Percentiles rank a stretch among this genome's conserved stretches.
Evolutionary conservation across 306 rosid species (phyloP).

Genomic region (Lotus japonicus): DNA sequence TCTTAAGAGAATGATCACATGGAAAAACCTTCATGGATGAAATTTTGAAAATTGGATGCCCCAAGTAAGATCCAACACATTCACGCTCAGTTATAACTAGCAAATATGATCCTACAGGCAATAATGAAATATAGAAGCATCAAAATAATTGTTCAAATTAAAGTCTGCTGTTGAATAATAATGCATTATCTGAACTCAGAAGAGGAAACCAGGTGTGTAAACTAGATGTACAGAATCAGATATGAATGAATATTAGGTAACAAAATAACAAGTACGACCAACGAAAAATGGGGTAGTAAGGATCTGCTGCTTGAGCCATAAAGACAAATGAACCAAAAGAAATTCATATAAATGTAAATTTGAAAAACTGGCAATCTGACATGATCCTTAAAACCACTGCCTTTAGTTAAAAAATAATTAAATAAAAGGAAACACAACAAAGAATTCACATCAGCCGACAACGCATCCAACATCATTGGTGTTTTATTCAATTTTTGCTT

Average conservation of each 20-base stretch:
- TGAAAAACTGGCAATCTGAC: background rate
- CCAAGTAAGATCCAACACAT: constrained; percentile 75
- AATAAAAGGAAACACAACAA: background rate
- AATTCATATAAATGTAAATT: constrained; percentile 12
- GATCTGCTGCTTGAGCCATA: constrained; percentile 1
- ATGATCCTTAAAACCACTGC: constrained; percentile 2
- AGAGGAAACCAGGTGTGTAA: constrained; percentile 12
- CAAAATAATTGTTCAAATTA: constrained; percentile 13
- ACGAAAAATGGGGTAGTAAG: background rate
- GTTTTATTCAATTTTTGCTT: constrained; percentile 6
- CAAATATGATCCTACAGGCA: constrained; percentile 66
- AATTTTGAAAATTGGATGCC: constrained; percentile 75
- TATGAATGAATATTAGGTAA: background rate
- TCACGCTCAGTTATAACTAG: constrained; percentile 68
- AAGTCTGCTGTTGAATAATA: constrained; percentile 6
- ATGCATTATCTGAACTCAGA: constrained; percentile 2
- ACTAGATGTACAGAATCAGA: constrained; percentile 7
- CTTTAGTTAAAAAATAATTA: background rate
- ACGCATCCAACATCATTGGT: background rate
- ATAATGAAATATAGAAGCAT: constrained; percentile 21
- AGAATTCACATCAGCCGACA: background rate
- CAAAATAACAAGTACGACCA: constrained; percentile 11
- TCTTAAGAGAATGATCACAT: constrained; percentile 68
- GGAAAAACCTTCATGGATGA: constrained; percentile 70
- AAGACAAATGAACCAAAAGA: constrained; percentile 10